Evolutionary conservation across 768 basidiomycete species (phyloP).

Genomic region (Hericium erinaceus): DNA sequence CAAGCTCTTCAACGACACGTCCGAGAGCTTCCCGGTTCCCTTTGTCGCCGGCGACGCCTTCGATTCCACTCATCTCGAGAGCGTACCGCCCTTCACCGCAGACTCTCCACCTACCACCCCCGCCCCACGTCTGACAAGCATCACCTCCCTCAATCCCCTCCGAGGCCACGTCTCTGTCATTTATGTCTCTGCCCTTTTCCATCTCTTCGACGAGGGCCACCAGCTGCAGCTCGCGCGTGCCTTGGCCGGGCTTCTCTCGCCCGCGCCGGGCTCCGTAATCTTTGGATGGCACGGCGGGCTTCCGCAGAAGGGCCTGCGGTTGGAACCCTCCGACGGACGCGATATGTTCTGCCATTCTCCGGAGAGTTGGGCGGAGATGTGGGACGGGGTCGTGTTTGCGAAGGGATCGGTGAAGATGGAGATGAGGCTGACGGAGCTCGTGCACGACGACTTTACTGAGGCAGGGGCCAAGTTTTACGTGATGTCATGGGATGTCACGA

Average conservation of each 20-base stretch:
- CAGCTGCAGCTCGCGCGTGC: conserved; percentile 33
- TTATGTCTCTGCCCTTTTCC: conserved; percentile 40
- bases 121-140: conserved; percentile 18
- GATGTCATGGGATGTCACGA: background rate
- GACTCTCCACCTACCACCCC: conserved; percentile 13
- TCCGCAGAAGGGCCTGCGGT: conserved; percentile 22
- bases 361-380: conserved; percentile 27
- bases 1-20: conserved; percentile 43
- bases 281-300: conserved; percentile 32
- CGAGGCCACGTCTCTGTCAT: conserved; percentile 38
- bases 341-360: conserved; percentile 25
- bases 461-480: background rate
- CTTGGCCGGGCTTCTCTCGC: conserved; percentile 33
- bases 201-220: conserved; percentile 31
- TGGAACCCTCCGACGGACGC: background rate
- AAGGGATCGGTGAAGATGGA: conserved; percentile 25
- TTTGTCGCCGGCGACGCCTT: conserved; percentile 50
- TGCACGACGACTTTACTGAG: background rate
- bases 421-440: conserved; percentile 2
- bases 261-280: conserved; percentile 34
- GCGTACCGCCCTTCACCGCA: conserved; percentile 16
- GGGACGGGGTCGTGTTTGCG: conserved; percentile 28
- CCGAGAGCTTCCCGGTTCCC: conserved; percentile 39
- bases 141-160: conserved; percentile 34
- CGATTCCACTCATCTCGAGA: conserved; percentile 31